A percentile compares a stretch with the other conserved stretches of the same genome.
Conservation (phyloP, 192 early-diverging fungal species). For the Coemansia sp. region DNA sequence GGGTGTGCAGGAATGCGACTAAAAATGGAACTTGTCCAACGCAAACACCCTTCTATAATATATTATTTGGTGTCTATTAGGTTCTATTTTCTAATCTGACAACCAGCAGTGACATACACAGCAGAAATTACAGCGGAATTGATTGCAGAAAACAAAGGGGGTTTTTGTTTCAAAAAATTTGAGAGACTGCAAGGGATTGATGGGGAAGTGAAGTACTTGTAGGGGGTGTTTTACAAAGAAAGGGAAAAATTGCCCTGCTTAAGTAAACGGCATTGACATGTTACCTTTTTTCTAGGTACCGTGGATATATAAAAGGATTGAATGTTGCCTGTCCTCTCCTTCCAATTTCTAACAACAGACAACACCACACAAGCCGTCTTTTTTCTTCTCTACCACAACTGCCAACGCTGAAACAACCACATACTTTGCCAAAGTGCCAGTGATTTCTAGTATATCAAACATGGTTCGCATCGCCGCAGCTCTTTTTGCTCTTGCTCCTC, state of each 20-base stretch:
- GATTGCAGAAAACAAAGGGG: not conserved
- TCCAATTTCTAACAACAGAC: conserved; percentile 4
- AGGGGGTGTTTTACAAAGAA: not conserved
- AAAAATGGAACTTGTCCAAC: conserved; percentile 1
- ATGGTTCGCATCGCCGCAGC: conserved; percentile 42
- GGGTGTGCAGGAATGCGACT: not conserved
- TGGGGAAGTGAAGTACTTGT: not conserved
- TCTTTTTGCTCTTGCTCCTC: conserved; percentile 21
- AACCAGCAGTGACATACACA: conserved; percentile 1
- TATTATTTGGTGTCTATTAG: not conserved
- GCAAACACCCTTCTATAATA: not conserved
- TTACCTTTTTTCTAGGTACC: not conserved
- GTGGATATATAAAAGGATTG: not conserved
- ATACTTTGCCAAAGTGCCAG: not conserved
- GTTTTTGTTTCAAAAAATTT: not conserved
- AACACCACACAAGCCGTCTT: conserved; percentile 1
- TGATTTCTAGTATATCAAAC: conserved; percentile 2
- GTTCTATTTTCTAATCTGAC: not conserved
- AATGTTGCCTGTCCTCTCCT: not conserved
- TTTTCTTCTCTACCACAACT: not conserved
- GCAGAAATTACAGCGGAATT: conserved; percentile 1
- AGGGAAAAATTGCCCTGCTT: not conserved
- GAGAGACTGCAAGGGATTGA: not conserved
- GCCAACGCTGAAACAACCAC: not conserved
- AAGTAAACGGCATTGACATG: not conserved